Evolutionary conservation across 495 filamentous ascomycete species (phyloP).

Genomic region (Clohesyomyces aquaticus): DNA sequence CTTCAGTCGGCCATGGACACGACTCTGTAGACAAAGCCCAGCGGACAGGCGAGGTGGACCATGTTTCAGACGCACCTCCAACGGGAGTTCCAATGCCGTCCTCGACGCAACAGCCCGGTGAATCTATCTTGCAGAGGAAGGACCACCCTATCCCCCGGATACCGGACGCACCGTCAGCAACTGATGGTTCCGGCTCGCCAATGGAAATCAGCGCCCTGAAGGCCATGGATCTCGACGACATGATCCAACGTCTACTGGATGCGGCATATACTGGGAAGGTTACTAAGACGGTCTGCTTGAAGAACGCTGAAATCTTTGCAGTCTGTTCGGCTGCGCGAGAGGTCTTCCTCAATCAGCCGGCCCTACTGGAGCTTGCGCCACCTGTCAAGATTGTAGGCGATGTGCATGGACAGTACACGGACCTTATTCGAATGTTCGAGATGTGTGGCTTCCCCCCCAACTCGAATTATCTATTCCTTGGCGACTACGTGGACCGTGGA

Average conservation of each 20-base stretch:
- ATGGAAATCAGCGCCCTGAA: slow-evolving; percentile 80
- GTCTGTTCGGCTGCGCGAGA: slow-evolving; percentile 88
- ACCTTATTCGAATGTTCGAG: slow-evolving; percentile 96
- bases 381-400: slow-evolving; percentile 99
- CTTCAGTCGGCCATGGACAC: slow-evolving; percentile 73
- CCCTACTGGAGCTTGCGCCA: slow-evolving; percentile 87
- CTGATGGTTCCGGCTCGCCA: slow-evolving; percentile 44
- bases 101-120: slow-evolving; percentile 62
- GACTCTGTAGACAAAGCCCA: slow-evolving; percentile 80
- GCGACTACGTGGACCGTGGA: slow-evolving; percentile 96
- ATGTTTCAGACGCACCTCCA: slow-evolving; percentile 92
- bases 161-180: slow-evolving; percentile 28
- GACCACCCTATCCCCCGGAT: slow-evolving; percentile 46
- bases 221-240: slow-evolving; percentile 91
- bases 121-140: slow-evolving; percentile 83
- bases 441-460: slow-evolving; percentile 98
- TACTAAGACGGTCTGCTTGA: slow-evolving; percentile 94
- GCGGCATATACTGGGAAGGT: slow-evolving; percentile 95
- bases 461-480: slow-evolving; percentile 93
- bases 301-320: slow-evolving; percentile 94
- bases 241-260: slow-evolving; percentile 92
- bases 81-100: slow-evolving; percentile 56
- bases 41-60: slow-evolving; percentile 86
- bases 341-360: slow-evolving; percentile 87
- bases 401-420: slow-evolving; percentile 97